Evolutionary conservation across 441 rosid species (phyloP).

Genomic region (Brassica balearica): DNA sequence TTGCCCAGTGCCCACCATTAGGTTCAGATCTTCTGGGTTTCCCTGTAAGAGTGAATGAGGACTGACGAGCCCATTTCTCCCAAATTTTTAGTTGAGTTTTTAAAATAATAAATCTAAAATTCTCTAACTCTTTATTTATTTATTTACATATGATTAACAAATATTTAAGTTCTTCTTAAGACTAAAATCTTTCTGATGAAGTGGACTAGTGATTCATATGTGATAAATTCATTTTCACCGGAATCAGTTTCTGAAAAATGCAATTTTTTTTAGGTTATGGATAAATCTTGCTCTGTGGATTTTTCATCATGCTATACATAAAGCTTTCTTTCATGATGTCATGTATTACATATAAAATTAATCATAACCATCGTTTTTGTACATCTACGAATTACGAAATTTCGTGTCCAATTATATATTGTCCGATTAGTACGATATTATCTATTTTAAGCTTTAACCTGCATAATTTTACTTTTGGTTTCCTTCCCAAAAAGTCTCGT

Average conservation of each 20-base stretch:
- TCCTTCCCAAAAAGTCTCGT: too few species aligned
- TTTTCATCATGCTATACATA: background rate
- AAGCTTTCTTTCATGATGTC: background rate
- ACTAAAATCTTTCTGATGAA: background rate
- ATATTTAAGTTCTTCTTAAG: background rate
- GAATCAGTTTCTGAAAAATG: background rate
- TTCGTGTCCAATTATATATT: too few species aligned
- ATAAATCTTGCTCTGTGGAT: background rate
- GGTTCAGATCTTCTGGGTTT: slow-evolving; percentile 50
- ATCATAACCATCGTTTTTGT: background rate
- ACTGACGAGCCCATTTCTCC: slow-evolving; percentile 31
- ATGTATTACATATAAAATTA: background rate
- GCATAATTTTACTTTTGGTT: too few species aligned
- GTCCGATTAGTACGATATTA: too few species aligned
- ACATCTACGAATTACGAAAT: too few species aligned
- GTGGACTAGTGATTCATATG: background rate
- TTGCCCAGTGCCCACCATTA: slow-evolving; percentile 43
- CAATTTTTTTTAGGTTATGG: background rate
- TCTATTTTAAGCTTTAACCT: too few species aligned
- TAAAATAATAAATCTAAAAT: background rate
- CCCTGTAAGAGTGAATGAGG: slow-evolving; percentile 7
- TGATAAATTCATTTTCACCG: background rate
- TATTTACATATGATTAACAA: background rate
- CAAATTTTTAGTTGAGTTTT: background rate
- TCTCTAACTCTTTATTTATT: background rate